Conservation (phyloP, 768 basidiomycete species). For the Macrolepiota fuliginosa region DNA sequence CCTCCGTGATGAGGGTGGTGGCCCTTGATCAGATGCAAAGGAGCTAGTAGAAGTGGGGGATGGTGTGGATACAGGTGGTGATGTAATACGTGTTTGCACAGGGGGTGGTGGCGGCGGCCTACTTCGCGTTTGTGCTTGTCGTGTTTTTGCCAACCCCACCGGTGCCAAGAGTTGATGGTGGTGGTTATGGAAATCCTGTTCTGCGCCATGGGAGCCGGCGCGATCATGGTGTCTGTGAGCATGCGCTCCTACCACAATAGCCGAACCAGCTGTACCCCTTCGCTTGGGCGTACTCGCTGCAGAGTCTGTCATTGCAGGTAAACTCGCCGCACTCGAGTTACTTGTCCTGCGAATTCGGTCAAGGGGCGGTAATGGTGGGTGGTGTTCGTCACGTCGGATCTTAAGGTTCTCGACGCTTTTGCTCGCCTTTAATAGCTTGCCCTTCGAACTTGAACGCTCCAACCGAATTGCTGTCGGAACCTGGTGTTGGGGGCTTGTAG, state of each 20-base stretch:
- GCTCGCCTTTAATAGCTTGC: slow-evolving; percentile 49
- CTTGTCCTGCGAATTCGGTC: slow-evolving; percentile 35
- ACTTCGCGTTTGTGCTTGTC: slow-evolving; percentile 15
- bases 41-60: slow-evolving; percentile 11
- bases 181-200: slow-evolving; percentile 1
- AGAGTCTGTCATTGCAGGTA: slow-evolving; percentile 23
- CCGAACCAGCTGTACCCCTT: slow-evolving; percentile 13
- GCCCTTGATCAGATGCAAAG: slow-evolving; percentile 18
- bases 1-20: slow-evolving; percentile 27
- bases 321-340: slow-evolving; percentile 39
- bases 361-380: slow-evolving; percentile 28
- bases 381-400: slow-evolving; percentile 21
- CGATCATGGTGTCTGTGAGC: slow-evolving; percentile 3
- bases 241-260: slow-evolving; percentile 6
- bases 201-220: slow-evolving; percentile 3
- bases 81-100: not conserved
- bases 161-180: slow-evolving; percentile 14
- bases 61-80: slow-evolving; percentile 7
- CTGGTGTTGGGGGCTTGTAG: slow-evolving; percentile 31
- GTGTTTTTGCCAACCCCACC: not conserved
- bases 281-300: slow-evolving; percentile 16
- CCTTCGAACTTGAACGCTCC: slow-evolving; percentile 36
- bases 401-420: slow-evolving; percentile 66
- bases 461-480: slow-evolving; percentile 31
- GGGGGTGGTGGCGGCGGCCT: slow-evolving; percentile 11